A percentile compares a stretch with the other conserved stretches of the same genome.
These are phyloP conservation scores for Aspergillus quadrilineatus DNA, from an alignment of 2,329 filamentous ascomycete species.

Conservation along the genomic window DNA sequence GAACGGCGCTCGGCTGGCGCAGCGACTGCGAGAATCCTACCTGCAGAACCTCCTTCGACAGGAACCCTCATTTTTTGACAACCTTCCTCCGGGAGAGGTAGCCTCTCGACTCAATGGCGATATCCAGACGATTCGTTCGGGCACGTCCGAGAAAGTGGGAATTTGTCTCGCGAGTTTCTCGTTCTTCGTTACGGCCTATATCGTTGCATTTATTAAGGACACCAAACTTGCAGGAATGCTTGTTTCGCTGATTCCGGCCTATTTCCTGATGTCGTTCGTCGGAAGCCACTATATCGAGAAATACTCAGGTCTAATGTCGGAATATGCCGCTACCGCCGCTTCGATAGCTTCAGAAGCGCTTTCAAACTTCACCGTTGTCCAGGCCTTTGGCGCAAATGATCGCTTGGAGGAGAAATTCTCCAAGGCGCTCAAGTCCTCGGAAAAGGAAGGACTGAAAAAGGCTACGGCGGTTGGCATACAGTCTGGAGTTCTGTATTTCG, in stretches of 20 bases:
- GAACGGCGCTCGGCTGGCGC: conserved; percentile 62
- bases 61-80: conserved; percentile 64
- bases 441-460: conserved; percentile 58
- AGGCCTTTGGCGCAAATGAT: conserved; percentile 61
- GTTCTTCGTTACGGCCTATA: conserved; percentile 67
- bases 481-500: conserved; percentile 64
- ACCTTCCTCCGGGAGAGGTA: conserved; percentile 62
- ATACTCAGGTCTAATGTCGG: conserved; percentile 51
- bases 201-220: conserved; percentile 66
- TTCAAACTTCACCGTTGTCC: conserved; percentile 61
- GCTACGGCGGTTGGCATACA: conserved; percentile 57
- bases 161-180: conserved; percentile 61
- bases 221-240: conserved; percentile 63
- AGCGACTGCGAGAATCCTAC: conserved; percentile 62
- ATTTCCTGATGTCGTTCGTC: conserved; percentile 58
- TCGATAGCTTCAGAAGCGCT: conserved; percentile 64
- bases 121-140: conserved; percentile 65
- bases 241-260: conserved; percentile 62
- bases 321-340: conserved; percentile 57
- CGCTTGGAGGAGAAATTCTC: conserved; percentile 62
- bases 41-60: conserved; percentile 59
- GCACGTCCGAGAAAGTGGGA: conserved; percentile 70
- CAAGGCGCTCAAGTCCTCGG: conserved; percentile 51
- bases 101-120: conserved; percentile 64
- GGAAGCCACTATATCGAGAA: conserved; percentile 57